phyloP scores from a whole-genome alignment of 495 filamentous ascomycete genomes.

The Annulohypoxylon stygium region DNA sequence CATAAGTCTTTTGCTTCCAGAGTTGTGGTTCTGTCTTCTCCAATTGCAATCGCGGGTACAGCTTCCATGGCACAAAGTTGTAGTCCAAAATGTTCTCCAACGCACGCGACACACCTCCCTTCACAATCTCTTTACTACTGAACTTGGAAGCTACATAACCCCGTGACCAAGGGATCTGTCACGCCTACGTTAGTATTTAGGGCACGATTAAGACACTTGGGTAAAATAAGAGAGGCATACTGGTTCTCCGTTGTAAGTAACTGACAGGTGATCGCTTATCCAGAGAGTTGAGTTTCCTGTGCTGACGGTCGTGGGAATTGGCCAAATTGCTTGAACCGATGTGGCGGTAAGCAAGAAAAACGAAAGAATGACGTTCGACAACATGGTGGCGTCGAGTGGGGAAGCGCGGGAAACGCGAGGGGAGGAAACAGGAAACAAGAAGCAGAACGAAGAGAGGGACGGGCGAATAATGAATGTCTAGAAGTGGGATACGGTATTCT shows the following conservation, averaged over 20 bases:
- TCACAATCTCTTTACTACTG: conserved; percentile 63
- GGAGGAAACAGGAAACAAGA: conserved; percentile 23
- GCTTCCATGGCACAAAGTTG: conserved; percentile 81
- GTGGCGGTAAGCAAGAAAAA: conserved; percentile 52
- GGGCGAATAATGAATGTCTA: conserved; percentile 22
- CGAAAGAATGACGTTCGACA: conserved; percentile 50
- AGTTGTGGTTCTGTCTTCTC: conserved; percentile 71
- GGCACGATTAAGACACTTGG: conserved; percentile 5
- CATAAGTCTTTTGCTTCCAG: conserved; percentile 57
- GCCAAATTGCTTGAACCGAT: conserved; percentile 70
- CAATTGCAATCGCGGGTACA: conserved; percentile 68
- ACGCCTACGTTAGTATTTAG: conserved; percentile 43
- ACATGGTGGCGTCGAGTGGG: conserved; percentile 46
- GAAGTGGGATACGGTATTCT: conserved; percentile 22
- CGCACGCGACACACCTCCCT: conserved; percentile 61
- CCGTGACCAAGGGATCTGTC: conserved; percentile 59
- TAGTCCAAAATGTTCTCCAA: conserved; percentile 68
- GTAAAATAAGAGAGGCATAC: conserved; percentile 58
- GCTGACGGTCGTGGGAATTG: conserved; percentile 64
- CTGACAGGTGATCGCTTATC: conserved; percentile 64
- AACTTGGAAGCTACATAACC: conserved; percentile 56
- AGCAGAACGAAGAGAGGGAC: conserved; percentile 7
- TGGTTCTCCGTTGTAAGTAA: conserved; percentile 68
- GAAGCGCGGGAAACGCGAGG: conserved; percentile 7
- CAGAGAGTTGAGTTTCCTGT: conserved; percentile 68